Evolutionary conservation across 1,284 basidiomycete species (phyloP), one percentile per base, ranked within the genome.

Genomic region (Tylopilus sp.): DNA sequence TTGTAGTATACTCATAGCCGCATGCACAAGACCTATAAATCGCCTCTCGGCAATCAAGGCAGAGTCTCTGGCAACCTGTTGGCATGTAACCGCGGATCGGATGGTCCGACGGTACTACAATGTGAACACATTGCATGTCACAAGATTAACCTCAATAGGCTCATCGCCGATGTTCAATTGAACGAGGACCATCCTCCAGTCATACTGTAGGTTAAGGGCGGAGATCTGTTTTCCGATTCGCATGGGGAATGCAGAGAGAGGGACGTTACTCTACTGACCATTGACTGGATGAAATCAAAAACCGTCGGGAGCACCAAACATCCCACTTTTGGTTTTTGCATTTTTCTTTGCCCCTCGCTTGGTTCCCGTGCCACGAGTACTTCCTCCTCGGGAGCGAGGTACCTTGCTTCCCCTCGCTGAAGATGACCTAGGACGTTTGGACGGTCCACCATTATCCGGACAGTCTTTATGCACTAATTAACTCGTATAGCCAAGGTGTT

Each of bases 231-330:
- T 20, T 17, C 42, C 5, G 15, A 26, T 19, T 43, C 22, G 15
- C 24, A 31, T 37, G 17, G 31, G 42, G 42, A n/a, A 10, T 15
- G 8, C 9, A 20, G 19, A 19, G n/a, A 31, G 15, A 37, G 22
- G 15, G 49, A 29, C 11, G 3, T 26, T 14, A 35, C 17, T 6
- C 13, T 25, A 39, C 37, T 25, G 10, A 20, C 19, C 13, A 6
- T 26, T 19, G n/a, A 26, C n/a, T 28, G 39, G 14, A 42, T 31
- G 22, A 15, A 47, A 28, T 64, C 46, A 68, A 32, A 66, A 53
- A 42, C 62, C 72, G 42, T 73, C 70, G 11, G 70, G 73, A 36
- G 70, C 71, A 22, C 70, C 59, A 53, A 74, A 74, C 7, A 57
- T 66, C 20, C 70, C 70, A 28, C 60, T 48, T 46, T 74, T 74